These are phyloP conservation scores for Intubia oerlemansii DNA, from an alignment of 2,329 filamentous ascomycete genomes.

Conservation along the genomic window DNA sequence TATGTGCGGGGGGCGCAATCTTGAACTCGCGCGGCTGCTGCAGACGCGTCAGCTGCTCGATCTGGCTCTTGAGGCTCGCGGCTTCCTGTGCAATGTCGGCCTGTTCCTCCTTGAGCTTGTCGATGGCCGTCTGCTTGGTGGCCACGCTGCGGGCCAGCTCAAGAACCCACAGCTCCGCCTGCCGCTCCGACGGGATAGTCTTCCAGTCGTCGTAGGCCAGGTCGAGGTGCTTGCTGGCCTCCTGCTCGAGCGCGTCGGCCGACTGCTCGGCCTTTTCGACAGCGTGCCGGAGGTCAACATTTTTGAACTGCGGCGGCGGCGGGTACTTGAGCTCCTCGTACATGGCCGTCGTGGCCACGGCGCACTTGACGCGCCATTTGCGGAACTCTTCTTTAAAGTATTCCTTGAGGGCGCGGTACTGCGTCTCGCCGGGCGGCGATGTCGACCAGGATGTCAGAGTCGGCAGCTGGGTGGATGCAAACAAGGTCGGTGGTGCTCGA, in stretches of 20 bases:
- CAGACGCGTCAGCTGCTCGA: conserved; percentile 34
- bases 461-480: conserved; percentile 59
- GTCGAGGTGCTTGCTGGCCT: conserved; percentile 55
- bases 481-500: conserved; percentile 59
- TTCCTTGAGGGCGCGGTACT: conserved; percentile 48
- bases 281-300: conserved; percentile 22
- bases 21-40: conserved; percentile 40
- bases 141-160: conserved; percentile 39
- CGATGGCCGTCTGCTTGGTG: conserved; percentile 31
- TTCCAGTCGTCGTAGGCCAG: conserved; percentile 62
- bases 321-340: conserved; percentile 30
- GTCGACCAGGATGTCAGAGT: conserved; percentile 67
- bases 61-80: conserved; percentile 31
- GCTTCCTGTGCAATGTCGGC: conserved; percentile 33
- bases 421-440: conserved; percentile 48
- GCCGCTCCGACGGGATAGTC: conserved; percentile 31
- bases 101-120: conserved; percentile 27
- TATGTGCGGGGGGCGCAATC: conserved; percentile 26
- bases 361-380: conserved; percentile 36
- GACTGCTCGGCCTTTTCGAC: conserved; percentile 25
- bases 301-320: conserved; percentile 16
- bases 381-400: conserved; percentile 48
- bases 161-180: conserved; percentile 37
- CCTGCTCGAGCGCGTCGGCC: conserved; percentile 41
- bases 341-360: conserved; percentile 24